phyloP scores from a whole-genome alignment of 2,329 filamentous ascomycete species.

The Akanthomyces uredinophilus region DNA sequence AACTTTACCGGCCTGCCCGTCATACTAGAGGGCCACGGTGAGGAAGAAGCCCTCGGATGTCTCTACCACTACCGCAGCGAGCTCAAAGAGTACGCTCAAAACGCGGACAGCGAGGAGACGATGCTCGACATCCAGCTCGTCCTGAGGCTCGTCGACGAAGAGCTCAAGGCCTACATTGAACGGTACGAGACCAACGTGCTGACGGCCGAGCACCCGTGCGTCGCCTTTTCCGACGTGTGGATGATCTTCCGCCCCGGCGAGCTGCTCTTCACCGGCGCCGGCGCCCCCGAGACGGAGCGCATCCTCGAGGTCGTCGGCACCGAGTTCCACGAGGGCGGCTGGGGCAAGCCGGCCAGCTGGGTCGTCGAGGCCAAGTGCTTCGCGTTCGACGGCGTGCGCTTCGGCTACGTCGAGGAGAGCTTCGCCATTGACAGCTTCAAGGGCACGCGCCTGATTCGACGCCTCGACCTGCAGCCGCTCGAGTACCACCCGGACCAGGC shows the following conservation, averaged over 20 bases:
- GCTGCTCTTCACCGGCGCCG: neutral
- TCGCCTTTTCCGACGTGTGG: slow-evolving; percentile 1
- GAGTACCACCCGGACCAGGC: neutral
- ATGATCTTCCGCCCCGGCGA: slow-evolving; percentile 7
- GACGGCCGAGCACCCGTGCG: neutral
- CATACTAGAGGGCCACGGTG: neutral
- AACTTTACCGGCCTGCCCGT: slow-evolving; percentile 3
- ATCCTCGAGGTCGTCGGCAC: neutral
- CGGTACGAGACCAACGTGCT: slow-evolving; percentile 1
- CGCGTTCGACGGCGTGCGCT: neutral
- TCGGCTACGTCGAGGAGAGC: neutral
- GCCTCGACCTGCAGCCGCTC: neutral
- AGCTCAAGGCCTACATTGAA: slow-evolving; percentile 1
- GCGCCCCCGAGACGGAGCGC: neutral
- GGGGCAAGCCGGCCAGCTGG: neutral
- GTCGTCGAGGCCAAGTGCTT: slow-evolving; percentile 2
- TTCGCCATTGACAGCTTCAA: neutral
- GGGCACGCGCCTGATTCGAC: neutral
- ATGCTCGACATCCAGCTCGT: neutral
- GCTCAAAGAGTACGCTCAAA: neutral
- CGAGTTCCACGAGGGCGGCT: neutral
- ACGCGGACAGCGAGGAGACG: neutral
- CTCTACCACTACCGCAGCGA: neutral
- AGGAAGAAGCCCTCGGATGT: neutral
- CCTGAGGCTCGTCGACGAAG: neutral